Conservation (phyloP, 2,329 filamentous ascomycete species). For the Ceratocystis ficicola region DNA sequence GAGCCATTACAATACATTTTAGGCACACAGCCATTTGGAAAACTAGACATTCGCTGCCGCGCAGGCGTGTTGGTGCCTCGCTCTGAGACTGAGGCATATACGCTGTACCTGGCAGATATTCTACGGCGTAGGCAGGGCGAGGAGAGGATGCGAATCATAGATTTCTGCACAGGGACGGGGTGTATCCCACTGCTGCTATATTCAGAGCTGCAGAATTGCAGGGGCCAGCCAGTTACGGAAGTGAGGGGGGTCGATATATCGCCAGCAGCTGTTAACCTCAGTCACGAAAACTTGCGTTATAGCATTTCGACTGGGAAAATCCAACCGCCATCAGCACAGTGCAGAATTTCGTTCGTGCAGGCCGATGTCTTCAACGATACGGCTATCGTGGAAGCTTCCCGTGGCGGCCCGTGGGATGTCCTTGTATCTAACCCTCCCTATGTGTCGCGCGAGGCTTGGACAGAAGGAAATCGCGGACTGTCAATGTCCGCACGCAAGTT, state of each 20-base stretch:
- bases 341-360: constrained; percentile 34
- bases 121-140: constrained; percentile 26
- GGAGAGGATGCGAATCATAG: constrained; percentile 46
- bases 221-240: constrained; percentile 32
- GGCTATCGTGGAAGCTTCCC: constrained; percentile 28
- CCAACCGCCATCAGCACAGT: constrained; percentile 19
- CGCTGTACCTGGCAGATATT: constrained; percentile 40
- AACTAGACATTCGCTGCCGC: constrained; percentile 63
- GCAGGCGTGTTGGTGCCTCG: constrained; percentile 78
- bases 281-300: constrained; percentile 49
- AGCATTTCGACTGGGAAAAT: constrained; percentile 33
- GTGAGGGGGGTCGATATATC: constrained; percentile 68
- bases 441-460: constrained; percentile 48
- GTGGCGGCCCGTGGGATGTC: constrained; percentile 41
- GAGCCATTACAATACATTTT: constrained; percentile 82
- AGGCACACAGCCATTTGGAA: constrained; percentile 77
- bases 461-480: constrained; percentile 31
- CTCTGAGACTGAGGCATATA: constrained; percentile 61
- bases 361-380: constrained; percentile 40
- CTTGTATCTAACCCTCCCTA: constrained; percentile 87
- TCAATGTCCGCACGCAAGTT: constrained; percentile 68
- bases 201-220: constrained; percentile 40
- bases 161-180: constrained; percentile 83
- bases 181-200: constrained; percentile 75
- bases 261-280: constrained; percentile 49